phyloP scores from a whole-genome alignment of 1,284 basidiomycete genomes.

The Cerrena zonata region DNA sequence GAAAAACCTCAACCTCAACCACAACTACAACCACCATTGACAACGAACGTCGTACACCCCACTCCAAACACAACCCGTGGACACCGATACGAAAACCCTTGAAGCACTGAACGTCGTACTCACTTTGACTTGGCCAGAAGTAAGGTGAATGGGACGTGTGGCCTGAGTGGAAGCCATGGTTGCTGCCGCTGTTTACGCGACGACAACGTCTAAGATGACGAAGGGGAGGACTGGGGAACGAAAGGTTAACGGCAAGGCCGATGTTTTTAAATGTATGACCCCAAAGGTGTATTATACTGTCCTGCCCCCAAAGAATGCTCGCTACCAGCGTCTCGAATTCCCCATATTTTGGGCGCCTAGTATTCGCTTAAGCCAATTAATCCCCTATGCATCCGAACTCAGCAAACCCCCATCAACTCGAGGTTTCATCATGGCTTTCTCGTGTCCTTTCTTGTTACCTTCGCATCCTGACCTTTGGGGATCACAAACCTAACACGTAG shows the following conservation, averaged over 20 bases:
- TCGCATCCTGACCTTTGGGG: neutral
- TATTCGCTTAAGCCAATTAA: neutral
- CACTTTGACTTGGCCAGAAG: constrained; percentile 61
- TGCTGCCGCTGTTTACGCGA: constrained; percentile 16
- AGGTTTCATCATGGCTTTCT: neutral
- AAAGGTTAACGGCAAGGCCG: constrained; percentile 1
- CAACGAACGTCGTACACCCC: neutral
- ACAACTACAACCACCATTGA: neutral
- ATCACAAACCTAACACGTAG: no score
- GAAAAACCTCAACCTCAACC: neutral
- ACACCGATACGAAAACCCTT: no score
- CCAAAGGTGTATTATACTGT: constrained; percentile 9
- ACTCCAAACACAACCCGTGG: neutral
- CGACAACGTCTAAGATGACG: constrained; percentile 18
- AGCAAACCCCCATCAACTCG: neutral
- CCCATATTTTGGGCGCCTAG: constrained; percentile 5
- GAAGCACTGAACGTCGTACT: constrained; percentile 23
- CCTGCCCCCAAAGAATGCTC: constrained; percentile 15
- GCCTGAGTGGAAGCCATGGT: constrained; percentile 26
- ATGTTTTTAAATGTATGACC: constrained; percentile 12
- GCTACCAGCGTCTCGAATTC: constrained; percentile 1
- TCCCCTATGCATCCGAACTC: neutral
- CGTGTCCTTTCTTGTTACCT: neutral
- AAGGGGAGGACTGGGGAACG: constrained; percentile 8
- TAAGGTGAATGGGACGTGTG: constrained; percentile 61